Evolutionary conservation across 2,329 filamentous ascomycete species (phyloP).

Genomic region (Trichoderma simmonsii): DNA sequence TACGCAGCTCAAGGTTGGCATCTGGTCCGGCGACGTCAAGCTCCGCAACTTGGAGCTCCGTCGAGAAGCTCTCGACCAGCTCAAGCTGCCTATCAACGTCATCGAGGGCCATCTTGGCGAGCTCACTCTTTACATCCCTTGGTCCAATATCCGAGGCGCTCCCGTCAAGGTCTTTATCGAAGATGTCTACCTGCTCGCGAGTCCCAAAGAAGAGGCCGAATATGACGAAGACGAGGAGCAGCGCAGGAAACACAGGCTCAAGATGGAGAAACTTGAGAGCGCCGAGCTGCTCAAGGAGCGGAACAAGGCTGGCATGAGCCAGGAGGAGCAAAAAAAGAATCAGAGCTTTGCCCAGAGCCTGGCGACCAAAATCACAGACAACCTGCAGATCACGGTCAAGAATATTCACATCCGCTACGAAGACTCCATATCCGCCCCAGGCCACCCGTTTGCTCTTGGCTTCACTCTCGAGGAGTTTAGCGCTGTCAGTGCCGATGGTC

Average conservation of each 20-base stretch:
- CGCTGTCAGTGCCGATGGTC: conserved; percentile 88
- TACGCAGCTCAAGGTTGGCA: conserved; percentile 94
- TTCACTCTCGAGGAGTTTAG: conserved; percentile 94
- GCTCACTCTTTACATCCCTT: conserved; percentile 89
- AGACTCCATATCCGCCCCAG: conserved; percentile 90
- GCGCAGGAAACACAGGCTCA: conserved; percentile 79
- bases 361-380: conserved; percentile 95
- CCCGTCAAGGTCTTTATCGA: conserved; percentile 94
- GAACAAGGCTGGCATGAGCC: conserved; percentile 87
- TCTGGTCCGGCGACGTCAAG: conserved; percentile 98
- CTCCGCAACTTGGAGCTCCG: conserved; percentile 88
- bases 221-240: conserved; percentile 94
- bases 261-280: conserved; percentile 98
- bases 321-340: conserved; percentile 94
- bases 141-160: conserved; percentile 93
- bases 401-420: conserved; percentile 99
- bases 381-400: conserved; percentile 94
- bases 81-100: conserved; percentile 94
- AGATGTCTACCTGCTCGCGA: conserved; percentile 93
- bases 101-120: conserved; percentile 91
- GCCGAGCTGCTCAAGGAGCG: conserved; percentile 92
- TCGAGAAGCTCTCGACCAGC: conserved; percentile 91
- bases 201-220: conserved; percentile 90
- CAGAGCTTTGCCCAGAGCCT: conserved; percentile 97
- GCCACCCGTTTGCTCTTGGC: conserved; percentile 91